phyloP scores from a whole-genome alignment of 805 yeast genomes.

The Sungouiella blattae region DNA sequence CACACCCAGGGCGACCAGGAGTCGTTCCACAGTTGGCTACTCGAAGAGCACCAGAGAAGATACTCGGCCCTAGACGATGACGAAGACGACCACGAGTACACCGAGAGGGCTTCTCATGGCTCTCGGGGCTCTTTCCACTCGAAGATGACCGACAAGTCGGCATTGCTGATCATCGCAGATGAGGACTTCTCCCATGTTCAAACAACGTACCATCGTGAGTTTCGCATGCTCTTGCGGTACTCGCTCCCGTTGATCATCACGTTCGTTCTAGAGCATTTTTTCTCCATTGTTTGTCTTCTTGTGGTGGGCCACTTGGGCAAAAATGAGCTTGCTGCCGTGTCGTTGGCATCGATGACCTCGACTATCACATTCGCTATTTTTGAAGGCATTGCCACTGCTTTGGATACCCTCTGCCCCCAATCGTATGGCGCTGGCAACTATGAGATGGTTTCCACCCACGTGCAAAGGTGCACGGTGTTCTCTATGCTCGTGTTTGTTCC shows the following conservation, averaged over 20 bases:
- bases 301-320: constrained; percentile 46
- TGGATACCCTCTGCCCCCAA: constrained; percentile 45
- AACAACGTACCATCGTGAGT: constrained; percentile 27
- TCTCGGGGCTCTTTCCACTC: constrained; percentile 1
- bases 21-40: constrained; percentile 41
- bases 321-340: constrained; percentile 43
- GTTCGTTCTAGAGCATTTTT: constrained; percentile 41
- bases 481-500: constrained; percentile 35
- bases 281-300: constrained; percentile 38
- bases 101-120: no score
- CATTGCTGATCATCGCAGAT: constrained; percentile 9
- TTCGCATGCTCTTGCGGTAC: constrained; percentile 26
- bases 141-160: constrained; percentile 5
- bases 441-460: constrained; percentile 33
- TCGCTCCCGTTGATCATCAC: constrained; percentile 40
- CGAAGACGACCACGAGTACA: constrained; percentile 3
- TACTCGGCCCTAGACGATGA: constrained; percentile 23
- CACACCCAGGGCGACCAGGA: constrained; percentile 35
- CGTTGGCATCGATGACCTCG: constrained; percentile 42
- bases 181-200: constrained; percentile 33
- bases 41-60: constrained; percentile 40
- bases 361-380: constrained; percentile 43
- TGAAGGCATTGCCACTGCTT: constrained; percentile 45
- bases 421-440: constrained; percentile 43
- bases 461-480: constrained; percentile 36